phyloP scores from a whole-genome alignment of 306 rosid species.

The Inga oerstediana region DNA sequence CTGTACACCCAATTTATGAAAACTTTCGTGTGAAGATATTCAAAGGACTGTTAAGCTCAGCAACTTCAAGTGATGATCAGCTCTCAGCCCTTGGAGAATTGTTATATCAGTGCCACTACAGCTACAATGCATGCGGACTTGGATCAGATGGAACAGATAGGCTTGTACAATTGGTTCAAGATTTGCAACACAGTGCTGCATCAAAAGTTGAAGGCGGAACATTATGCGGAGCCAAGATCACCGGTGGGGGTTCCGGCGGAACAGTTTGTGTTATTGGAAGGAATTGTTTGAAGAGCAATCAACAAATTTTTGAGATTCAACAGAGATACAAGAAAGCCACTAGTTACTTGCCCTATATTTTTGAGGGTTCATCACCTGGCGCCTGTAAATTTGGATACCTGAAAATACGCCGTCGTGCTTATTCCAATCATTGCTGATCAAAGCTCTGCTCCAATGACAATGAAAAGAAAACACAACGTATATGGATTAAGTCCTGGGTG shows the following conservation, averaged over 20 bases:
- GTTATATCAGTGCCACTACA: slow-evolving; percentile 95
- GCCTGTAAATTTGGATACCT: slow-evolving; percentile 85
- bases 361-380: slow-evolving; percentile 95
- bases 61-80: slow-evolving; percentile 63
- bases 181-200: slow-evolving; percentile 63
- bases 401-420: slow-evolving; percentile 58
- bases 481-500: too few relatives aligned
- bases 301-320: slow-evolving; percentile 84
- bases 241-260: slow-evolving; percentile 98
- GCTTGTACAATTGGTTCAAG: slow-evolving; percentile 85
- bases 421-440: background rate
- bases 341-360: slow-evolving; percentile 71
- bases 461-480: too few relatives aligned
- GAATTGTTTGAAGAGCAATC: slow-evolving; percentile 72
- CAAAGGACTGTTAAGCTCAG: slow-evolving; percentile 80
- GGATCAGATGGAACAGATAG: slow-evolving; percentile 94
- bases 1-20: slow-evolving; percentile 82
- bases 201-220: slow-evolving; percentile 70
- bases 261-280: slow-evolving; percentile 86
- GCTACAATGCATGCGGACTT: slow-evolving; percentile 88
- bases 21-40: slow-evolving; percentile 96
- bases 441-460: background rate
- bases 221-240: slow-evolving; percentile 87
- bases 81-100: slow-evolving; percentile 87
- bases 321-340: slow-evolving; percentile 83